Percentiles rank a stretch among this genome's conserved stretches.
Evolutionary conservation across 2,329 filamentous ascomycete species (phyloP).

Genomic region (Monilinia fructicola): DNA sequence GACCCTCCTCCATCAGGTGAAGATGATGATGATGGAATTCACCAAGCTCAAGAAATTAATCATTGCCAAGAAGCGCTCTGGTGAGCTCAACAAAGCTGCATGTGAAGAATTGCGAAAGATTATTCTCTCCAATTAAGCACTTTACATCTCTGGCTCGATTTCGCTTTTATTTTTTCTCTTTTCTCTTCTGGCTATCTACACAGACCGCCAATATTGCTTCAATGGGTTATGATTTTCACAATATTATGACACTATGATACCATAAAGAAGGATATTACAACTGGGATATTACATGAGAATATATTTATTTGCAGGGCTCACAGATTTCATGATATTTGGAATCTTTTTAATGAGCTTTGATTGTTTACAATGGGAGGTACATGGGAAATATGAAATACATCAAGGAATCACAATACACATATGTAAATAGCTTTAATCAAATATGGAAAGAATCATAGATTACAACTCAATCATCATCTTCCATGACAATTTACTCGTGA

Average conservation of each 20-base stretch:
- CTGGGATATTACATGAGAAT: not conserved
- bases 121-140: not conserved
- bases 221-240: not conserved
- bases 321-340: conserved; percentile 2
- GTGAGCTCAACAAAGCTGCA: not conserved
- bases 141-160: not conserved
- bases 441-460: not conserved
- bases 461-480: not conserved
- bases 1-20: not conserved
- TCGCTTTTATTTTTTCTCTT: conserved; percentile 2
- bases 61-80: not conserved
- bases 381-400: conserved; percentile 8
- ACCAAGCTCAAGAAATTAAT: not conserved
- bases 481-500: not conserved
- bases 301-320: conserved; percentile 14
- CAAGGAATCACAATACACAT: not conserved
- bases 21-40: not conserved
- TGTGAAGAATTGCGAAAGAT: not conserved
- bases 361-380: not conserved
- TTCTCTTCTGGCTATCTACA: not conserved
- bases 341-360: conserved; percentile 10
- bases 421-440: conserved; percentile 15
- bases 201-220: not conserved
- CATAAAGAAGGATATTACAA: conserved; percentile 1
- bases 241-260: not conserved